phyloP scores from a whole-genome alignment of 139 green algal species.

The Volvox reticuliferus region DNA sequence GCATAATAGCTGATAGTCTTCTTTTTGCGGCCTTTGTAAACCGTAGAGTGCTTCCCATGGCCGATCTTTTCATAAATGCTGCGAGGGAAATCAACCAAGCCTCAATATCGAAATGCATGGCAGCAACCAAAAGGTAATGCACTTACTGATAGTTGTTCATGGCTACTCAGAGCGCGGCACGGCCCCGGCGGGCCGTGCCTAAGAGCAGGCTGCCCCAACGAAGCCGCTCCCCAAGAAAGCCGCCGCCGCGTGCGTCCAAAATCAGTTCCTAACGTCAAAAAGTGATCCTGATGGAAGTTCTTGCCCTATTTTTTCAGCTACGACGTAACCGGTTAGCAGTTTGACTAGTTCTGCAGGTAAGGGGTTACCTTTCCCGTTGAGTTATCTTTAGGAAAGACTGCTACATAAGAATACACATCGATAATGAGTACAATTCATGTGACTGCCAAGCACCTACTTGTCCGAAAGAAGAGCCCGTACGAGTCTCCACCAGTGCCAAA shows the following conservation, averaged over 20 bases:
- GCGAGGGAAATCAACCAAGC: neutral
- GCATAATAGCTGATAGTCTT: conserved; percentile 96
- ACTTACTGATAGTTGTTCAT: conserved; percentile 58
- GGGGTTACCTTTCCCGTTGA: no score
- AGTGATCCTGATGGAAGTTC: neutral
- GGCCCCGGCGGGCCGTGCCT: conserved; percentile 19
- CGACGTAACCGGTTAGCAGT: neutral
- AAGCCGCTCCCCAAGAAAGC: neutral
- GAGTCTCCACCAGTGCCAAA: no score
- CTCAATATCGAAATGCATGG: neutral
- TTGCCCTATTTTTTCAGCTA: neutral
- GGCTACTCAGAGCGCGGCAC: conserved; percentile 14
- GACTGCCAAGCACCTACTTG: neutral
- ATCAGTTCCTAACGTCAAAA: neutral
- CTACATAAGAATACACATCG: neutral
- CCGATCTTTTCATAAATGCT: conserved; percentile 95
- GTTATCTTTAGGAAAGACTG: no score
- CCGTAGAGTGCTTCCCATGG: conserved; percentile 88
- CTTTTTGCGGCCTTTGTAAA: conserved; percentile 96
- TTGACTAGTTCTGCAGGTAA: conserved; percentile 5
- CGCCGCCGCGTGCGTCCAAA: neutral
- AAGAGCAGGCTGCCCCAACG: neutral
- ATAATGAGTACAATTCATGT: neutral
- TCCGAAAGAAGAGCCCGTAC: no score
- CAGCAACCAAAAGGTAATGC: neutral